Percentiles rank a stretch among this genome's conserved stretches.
phyloP scores from a whole-genome alignment of 2,329 filamentous ascomycete genomes.

The Fusarium domesticum region DNA sequence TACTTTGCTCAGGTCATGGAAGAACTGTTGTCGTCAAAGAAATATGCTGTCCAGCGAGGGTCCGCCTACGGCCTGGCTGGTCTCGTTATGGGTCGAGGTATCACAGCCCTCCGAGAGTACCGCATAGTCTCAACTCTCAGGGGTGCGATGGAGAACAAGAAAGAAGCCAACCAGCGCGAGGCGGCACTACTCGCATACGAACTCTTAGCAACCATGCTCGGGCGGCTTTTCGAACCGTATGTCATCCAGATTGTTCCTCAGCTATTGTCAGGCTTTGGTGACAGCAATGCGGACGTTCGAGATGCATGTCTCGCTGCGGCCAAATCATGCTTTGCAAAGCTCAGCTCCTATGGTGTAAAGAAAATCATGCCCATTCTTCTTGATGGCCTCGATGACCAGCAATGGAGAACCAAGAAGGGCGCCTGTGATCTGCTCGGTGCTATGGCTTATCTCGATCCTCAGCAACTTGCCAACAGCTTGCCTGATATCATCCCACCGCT shows the following conservation, averaged over 20 bases:
- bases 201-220: constrained; percentile 80
- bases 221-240: constrained; percentile 90
- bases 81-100: constrained; percentile 82
- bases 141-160: constrained; percentile 89
- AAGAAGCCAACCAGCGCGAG: constrained; percentile 83
- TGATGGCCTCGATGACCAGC: constrained; percentile 86
- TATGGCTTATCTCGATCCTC: constrained; percentile 97
- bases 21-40: constrained; percentile 80
- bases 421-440: constrained; percentile 94
- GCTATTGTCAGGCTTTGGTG: constrained; percentile 83
- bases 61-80: constrained; percentile 94
- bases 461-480: constrained; percentile 86
- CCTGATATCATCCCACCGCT: constrained; percentile 96
- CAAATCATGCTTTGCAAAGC: constrained; percentile 87
- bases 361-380: constrained; percentile 88
- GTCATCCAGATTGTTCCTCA: constrained; percentile 94
- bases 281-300: constrained; percentile 82
- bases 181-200: constrained; percentile 89
- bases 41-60: constrained; percentile 87
- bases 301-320: constrained; percentile 90
- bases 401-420: constrained; percentile 98
- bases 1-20: constrained; percentile 82
- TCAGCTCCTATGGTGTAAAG: constrained; percentile 96
- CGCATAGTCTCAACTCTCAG: constrained; percentile 80
- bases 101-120: constrained; percentile 77